Evolutionary conservation across 208 protist species (phyloP), one percentile per base, ranked within the genome.

Genomic region (Naegleria fowleri): DNA sequence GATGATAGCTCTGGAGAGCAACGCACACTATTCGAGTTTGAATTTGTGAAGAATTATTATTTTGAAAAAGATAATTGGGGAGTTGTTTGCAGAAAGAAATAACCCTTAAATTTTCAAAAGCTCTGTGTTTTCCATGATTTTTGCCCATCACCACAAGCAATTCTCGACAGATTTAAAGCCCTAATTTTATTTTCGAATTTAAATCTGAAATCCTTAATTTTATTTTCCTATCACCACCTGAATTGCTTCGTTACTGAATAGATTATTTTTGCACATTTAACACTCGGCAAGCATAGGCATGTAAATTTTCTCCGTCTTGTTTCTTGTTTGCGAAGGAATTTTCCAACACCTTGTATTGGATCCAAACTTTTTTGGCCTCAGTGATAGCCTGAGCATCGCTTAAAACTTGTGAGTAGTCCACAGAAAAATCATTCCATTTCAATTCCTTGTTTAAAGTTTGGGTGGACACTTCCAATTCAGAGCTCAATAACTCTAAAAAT

Each of bases 11-110:
- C 55, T 67, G 55, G 55, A 67, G 55, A 67, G 22, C 7, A 36
- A 79, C 6, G 7, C 9, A 7, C 19, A 36, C 0, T 13, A 36
- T 36, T 79, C 29, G 67, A 79, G 7, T 79, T 79, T 79, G 29
- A 79, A 33, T 79, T 79, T 79, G 29, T 79, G n/a, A 79, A 79
- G 9, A 36, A 29, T 7, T 36, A 15, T 0, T 79, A 79, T 79
- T 79, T 36, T 33, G 67, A 79, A 79, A 79, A 36, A 36, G 67
- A 79, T 79, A 79, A 79, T 33, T 79, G 67, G 67, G 67, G 67
- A 36, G 67, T 79, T 29, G 67, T 79, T 13, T 36, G 16, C 36
- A 79, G 29, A 29, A 67, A 79, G n/a, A 79, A 36, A 13, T 79
- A 79, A 36, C 16, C 16, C 5, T 76, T 76, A n/a, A 76, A 76